Evolutionary conservation across 2,329 filamentous ascomycete species (phyloP), one percentile per base, ranked within the genome.

Genomic region (Zasmidium citrigriseum): DNA sequence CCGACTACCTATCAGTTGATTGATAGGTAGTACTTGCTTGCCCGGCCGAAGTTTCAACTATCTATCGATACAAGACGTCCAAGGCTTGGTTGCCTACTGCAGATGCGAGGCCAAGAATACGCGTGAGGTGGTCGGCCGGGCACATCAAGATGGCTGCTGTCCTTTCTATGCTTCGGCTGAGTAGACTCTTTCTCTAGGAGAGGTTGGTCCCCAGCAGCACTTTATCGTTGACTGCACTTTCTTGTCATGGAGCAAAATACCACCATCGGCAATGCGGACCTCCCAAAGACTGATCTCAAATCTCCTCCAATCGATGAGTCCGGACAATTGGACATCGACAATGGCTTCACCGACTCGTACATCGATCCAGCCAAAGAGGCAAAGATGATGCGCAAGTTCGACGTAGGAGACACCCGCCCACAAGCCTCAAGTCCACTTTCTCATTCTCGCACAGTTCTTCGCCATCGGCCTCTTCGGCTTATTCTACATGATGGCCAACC

Each of bases 401-500:
- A 58, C 45, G 21, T 52, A 44, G 14, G 46, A 4, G 14, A 34
- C 7, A 34, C 27, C 27, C 14, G 7, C 14, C 27, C 14, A 34
- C 27, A 7, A 34, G 14, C 27, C 14, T 34, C 27, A 34, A 14
- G 18, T 11, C 34, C 4, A 41, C 34, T 4, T 9, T 41, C 34
- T 41, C 4, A 41, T 16, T n/a, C 16, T 9, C 34, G 7, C 16
- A 4, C n/a, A 51, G 48, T 20, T 57, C 49, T 58, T 54, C 45
- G 55, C 55, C 10, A 23, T 58, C 21, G 50, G 44, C 9, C 51
- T 58, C 22, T 58, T 58, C 29, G 55, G 55, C 5, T 23, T 54
- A 14, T 58, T 58, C 50, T 58, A 54, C 50, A 52, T 52, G 47
- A 57, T 57, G 47, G 54, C 54, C 29, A 57, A 57, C 23, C 54